A percentile compares a stretch with the other conserved stretches of the same genome.
Evolutionary conservation across 208 protist species (phyloP).

Genomic region (Kentomonas sorsogonicus): DNA sequence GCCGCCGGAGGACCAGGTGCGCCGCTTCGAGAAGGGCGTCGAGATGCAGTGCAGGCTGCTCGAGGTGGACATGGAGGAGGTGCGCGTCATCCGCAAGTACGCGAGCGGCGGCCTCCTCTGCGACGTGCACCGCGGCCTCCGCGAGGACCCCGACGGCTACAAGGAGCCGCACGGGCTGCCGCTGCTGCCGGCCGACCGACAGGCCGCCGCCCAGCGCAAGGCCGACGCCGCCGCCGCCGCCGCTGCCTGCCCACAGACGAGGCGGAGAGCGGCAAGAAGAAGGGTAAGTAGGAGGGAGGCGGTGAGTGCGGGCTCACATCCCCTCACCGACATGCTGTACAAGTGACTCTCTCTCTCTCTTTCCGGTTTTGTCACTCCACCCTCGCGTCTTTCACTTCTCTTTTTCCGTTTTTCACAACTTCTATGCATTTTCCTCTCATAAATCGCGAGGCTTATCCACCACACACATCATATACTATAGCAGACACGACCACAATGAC

Average conservation of each 20-base stretch:
- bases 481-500: no score
- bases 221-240: constrained; percentile 11
- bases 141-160: constrained; percentile 37
- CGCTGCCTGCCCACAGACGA: constrained; percentile 5
- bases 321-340: no score
- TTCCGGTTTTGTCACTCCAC: no score
- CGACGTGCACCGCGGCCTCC: constrained; percentile 52
- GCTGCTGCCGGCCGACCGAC: constrained; percentile 40
- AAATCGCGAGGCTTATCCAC: no score
- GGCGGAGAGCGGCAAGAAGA: constrained; percentile 8
- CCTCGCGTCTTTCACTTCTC: no score
- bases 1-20: constrained; percentile 53
- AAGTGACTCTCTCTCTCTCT: no score
- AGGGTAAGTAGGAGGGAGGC: neutral
- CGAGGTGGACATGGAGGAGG: constrained; percentile 62
- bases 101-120: constrained; percentile 33
- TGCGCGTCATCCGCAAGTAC: constrained; percentile 40
- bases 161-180: constrained; percentile 30
- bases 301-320: neutral
- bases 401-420: no score
- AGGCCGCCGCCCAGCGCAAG: constrained; percentile 22
- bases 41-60: constrained; percentile 63
- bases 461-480: no score
- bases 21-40: constrained; percentile 45
- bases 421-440: no score